Percentiles rank a stretch among this genome's conserved stretches.
Conservation (phyloP, 2,329 filamentous ascomycete species). For the Colletotrichum chrysophilum region DNA sequence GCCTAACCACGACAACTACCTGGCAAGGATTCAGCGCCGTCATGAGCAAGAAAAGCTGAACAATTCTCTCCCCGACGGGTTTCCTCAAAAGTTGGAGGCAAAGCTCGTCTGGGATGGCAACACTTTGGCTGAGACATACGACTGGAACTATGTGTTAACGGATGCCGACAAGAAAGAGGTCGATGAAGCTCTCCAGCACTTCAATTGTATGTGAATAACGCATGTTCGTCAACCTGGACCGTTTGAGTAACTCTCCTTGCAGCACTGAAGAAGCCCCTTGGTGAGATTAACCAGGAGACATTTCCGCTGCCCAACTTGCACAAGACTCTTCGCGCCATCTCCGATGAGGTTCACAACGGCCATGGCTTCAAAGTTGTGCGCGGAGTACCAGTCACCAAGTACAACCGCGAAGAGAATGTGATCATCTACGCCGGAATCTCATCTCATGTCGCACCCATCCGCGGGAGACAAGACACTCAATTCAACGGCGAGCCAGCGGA, state of each 20-base stretch:
- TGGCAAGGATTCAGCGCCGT: constrained; percentile 51
- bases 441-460: constrained; percentile 58
- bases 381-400: constrained; percentile 57
- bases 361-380: constrained; percentile 67
- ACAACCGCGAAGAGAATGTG: constrained; percentile 61
- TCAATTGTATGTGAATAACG: constrained; percentile 4
- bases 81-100: constrained; percentile 52
- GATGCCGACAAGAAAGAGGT: constrained; percentile 55
- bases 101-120: constrained; percentile 64
- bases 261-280: neutral
- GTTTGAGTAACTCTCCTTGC: neutral
- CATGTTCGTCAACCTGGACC: too few species aligned
- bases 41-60: constrained; percentile 43
- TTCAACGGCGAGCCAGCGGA: constrained; percentile 51
- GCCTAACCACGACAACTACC: constrained; percentile 59
- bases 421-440: constrained; percentile 66
- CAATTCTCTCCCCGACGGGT: constrained; percentile 51
- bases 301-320: constrained; percentile 62
- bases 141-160: constrained; percentile 59
- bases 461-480: constrained; percentile 57
- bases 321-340: constrained; percentile 53
- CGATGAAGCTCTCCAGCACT: constrained; percentile 15
- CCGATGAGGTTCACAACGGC: constrained; percentile 59
- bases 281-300: constrained; percentile 41
- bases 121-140: constrained; percentile 48